Evolutionary conservation across 1,284 basidiomycete species (phyloP), one percentile per base, ranked within the genome.

Genomic region (Sphaerobolus stellatus): DNA sequence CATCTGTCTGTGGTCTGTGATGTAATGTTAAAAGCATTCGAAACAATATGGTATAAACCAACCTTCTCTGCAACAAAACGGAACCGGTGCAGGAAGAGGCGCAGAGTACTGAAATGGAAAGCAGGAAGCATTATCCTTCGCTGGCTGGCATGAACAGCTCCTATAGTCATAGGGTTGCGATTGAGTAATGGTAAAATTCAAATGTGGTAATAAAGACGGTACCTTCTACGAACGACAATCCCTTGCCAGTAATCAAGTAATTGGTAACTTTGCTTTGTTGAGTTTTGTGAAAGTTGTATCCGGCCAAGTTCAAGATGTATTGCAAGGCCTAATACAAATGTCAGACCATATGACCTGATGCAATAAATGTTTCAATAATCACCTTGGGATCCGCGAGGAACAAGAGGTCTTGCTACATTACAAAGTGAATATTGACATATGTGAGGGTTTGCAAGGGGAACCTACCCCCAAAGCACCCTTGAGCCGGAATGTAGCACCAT

Each of bases 141-240:
- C 31, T 69, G 68, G 1, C 67, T 62, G 4, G 54, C 59, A 40
- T 69, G 66, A 5, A 25, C 55, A 25, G 56, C 55, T 3, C 61
- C 66, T 59, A 18, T 29, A 48, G n/a, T n/a, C n/a, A n/a, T 48
- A 5, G 31, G 3, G 25, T 38, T n/a, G n/a, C n/a, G n/a, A n/a
- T n/a, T 24, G 16, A 31, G n/a, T 25, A 72, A 47, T 16, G 66
- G 34, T 59, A 63, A 28, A 69, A 63, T 40, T n/a, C n/a, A n/a
- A 67, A 63, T n/a, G n/a, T n/a, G 13, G 58, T 58, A 44, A 56
- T 63, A 59, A 70, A 70, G 22, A 66, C 64, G 9, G 67, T 64
- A 22, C 69, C 71, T 59, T 73, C 69, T 5, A 68, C 69, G 66
- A 68, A 70, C 29, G 71, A 62, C 30, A 74, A 40, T 16, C 71